These are phyloP conservation scores for Dissophora ornata DNA, from an alignment of 192 early-diverging fungal species.

Conservation along the genomic window DNA sequence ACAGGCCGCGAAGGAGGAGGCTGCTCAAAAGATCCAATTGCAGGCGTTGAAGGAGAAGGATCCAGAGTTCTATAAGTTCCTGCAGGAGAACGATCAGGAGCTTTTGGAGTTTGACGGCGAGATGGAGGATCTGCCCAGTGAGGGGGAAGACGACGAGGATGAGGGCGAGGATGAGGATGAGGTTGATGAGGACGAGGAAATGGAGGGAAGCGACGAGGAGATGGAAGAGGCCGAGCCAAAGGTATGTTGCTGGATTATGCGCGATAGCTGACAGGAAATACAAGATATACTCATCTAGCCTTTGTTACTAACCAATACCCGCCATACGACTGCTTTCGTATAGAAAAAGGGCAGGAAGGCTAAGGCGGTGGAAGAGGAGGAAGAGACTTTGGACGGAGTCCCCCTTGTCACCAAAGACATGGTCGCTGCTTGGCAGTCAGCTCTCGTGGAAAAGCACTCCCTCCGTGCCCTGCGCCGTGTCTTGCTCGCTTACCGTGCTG, in stretches of 20 bases:
- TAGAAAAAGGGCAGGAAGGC: conserved; percentile 45
- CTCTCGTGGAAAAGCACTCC: conserved; percentile 69
- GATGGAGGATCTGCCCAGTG: conserved; percentile 57
- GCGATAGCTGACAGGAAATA: too few species aligned
- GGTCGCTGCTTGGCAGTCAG: conserved; percentile 78
- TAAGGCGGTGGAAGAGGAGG: conserved; percentile 43
- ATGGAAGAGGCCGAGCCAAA: conserved; percentile 37
- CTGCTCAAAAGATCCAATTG: conserved; percentile 82
- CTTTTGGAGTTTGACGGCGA: conserved; percentile 81
- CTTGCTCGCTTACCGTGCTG: conserved; percentile 87
- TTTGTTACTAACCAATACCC: too few species aligned
- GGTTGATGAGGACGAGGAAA: conserved; percentile 37
- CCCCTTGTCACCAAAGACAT: conserved; percentile 77
- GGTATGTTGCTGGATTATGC: background rate
- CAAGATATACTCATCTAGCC: too few species aligned
- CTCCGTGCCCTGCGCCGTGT: conserved; percentile 77
- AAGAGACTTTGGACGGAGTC: conserved; percentile 53
- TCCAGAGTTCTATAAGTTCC: conserved; percentile 92
- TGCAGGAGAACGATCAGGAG: conserved; percentile 86
- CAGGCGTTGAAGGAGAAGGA: conserved; percentile 88
- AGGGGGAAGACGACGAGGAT: conserved; percentile 60
- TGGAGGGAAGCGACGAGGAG: conserved; percentile 34
- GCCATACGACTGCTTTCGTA: background rate
- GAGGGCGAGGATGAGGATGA: conserved; percentile 41
- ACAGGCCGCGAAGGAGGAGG: conserved; percentile 56